These are phyloP conservation scores for Pseudohalonectria lignicola DNA, from an alignment of 2,329 filamentous ascomycete genomes.

Conservation along the genomic window DNA sequence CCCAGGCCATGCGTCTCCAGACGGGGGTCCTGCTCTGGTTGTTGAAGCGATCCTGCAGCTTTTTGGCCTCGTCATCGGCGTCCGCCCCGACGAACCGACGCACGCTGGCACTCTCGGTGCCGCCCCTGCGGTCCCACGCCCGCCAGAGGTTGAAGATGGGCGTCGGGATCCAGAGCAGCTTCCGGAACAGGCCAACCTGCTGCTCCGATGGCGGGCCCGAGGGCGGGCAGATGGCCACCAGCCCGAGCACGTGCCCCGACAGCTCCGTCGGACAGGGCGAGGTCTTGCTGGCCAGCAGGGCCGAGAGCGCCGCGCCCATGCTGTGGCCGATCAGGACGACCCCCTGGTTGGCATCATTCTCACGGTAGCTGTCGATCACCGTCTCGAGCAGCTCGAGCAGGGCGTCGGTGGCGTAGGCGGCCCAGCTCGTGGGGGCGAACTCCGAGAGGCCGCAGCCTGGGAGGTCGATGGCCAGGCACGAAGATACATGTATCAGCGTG, in stretches of 20 bases:
- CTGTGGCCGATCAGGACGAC: slow-evolving; percentile 81
- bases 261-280: slow-evolving; percentile 36
- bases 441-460: slow-evolving; percentile 79
- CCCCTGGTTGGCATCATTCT: slow-evolving; percentile 50
- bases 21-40: slow-evolving; percentile 72
- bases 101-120: slow-evolving; percentile 67
- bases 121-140: slow-evolving; percentile 68
- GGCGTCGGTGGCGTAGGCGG: slow-evolving; percentile 69
- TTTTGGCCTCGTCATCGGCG: slow-evolving; percentile 54
- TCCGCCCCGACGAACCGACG: slow-evolving; percentile 60
- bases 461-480: slow-evolving; percentile 80
- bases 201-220: slow-evolving; percentile 49
- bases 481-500: slow-evolving; percentile 71
- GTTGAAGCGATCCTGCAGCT: slow-evolving; percentile 66
- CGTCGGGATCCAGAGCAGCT: slow-evolving; percentile 57
- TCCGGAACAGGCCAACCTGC: slow-evolving; percentile 37
- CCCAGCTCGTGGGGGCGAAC: slow-evolving; percentile 60
- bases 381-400: slow-evolving; percentile 64
- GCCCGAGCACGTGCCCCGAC: slow-evolving; percentile 51
- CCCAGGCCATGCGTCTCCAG: slow-evolving; percentile 71
- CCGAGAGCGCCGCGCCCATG: slow-evolving; percentile 73
- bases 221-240: slow-evolving; percentile 74
- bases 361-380: slow-evolving; percentile 64
- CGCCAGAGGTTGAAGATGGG: slow-evolving; percentile 68
- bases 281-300: slow-evolving; percentile 49